These are phyloP conservation scores for Polygonum aviculare DNA, from an alignment of 148 eudicot genomes.

Conservation along the genomic window DNA sequence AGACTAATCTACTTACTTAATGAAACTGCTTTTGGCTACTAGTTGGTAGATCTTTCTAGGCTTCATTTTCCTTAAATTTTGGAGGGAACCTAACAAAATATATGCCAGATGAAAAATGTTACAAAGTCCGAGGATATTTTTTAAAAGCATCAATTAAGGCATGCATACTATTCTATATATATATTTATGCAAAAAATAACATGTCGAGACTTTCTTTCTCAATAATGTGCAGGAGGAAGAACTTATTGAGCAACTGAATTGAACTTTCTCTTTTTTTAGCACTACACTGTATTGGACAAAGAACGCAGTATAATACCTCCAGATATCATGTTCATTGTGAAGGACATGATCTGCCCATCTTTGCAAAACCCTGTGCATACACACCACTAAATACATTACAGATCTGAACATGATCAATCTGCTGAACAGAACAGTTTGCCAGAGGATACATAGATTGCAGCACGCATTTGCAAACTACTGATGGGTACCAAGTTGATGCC, in stretches of 20 bases:
- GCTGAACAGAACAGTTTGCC: not conserved
- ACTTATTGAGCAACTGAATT: not conserved
- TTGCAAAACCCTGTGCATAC: slow-evolving; percentile 65
- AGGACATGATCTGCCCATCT: slow-evolving; percentile 95
- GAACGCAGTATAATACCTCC: slow-evolving; percentile 55
- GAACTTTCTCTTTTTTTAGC: too few relatives aligned
- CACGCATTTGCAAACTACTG: not conserved
- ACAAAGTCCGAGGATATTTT: not conserved
- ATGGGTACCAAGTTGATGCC: not conserved
- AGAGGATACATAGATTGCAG: not conserved
- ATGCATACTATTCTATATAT: not conserved
- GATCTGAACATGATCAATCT: not conserved
- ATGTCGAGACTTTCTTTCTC: not conserved
- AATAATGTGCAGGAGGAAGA: not conserved
- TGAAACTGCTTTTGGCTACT: too few relatives aligned
- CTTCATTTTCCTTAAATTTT: too few relatives aligned
- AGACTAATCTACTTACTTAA: too few relatives aligned
- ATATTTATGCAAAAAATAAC: not conserved
- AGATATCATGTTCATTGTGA: slow-evolving; percentile 66
- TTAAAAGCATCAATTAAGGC: not conserved
- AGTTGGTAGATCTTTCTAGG: too few relatives aligned
- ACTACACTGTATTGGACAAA: not conserved
- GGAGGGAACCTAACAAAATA: not conserved
- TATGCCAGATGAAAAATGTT: not conserved
- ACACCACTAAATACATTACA: slow-evolving; percentile 1